Base-by-base conservation (phyloP, 148 eudicot species). In the Rhododendron henanense region DNA sequence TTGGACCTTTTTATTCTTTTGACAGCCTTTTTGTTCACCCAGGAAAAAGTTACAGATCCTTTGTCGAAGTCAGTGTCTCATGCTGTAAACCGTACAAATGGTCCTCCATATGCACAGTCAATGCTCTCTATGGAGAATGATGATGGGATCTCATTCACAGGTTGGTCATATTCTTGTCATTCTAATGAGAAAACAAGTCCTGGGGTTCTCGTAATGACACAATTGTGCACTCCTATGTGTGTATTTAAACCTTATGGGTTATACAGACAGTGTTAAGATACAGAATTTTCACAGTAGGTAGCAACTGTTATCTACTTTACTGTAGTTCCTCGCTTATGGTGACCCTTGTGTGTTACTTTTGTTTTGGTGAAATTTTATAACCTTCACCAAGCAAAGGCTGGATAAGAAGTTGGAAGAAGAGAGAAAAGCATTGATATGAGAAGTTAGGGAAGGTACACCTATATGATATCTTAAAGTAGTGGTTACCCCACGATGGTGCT, bases 31-130 rank as follows among this genome's bases (percentile, higher is more conserved):
- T n/a, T 75, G 9, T 59, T 14, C 19, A 25, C 39, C 21, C 90
- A 96, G 98, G 98, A 96, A 85, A 96, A 94, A 89, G 93, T 90
- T 41, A 84, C 92, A 73, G 98, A 96, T 67, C 88, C 94, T 81
- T 80, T 89, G 85, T 89, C 94, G 79, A 95, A 94, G 90, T 87
- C 94, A 48, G 87, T 88, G 3, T 86, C 94, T 71, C 96, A 94
- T 79, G 89, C 87, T 84, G 88, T 93, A 50, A 90, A 91, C 59
- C 92, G 90, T 81, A 83, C 94, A 81, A 89, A 89, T 86, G 93
- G 91, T 84, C 98, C 92, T 77, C 87, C 93, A 45, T 92, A 92
- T 90, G 82, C 89, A 78, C 86, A 91, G 84, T 88, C 93, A 44
- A 44, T 91, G 71, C 89, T 92, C 81, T 88, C 95, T 48, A 81